Evolutionary conservation across 768 basidiomycete genomes (phyloP).

Genomic region (Pulveroboletus ravenelii): DNA sequence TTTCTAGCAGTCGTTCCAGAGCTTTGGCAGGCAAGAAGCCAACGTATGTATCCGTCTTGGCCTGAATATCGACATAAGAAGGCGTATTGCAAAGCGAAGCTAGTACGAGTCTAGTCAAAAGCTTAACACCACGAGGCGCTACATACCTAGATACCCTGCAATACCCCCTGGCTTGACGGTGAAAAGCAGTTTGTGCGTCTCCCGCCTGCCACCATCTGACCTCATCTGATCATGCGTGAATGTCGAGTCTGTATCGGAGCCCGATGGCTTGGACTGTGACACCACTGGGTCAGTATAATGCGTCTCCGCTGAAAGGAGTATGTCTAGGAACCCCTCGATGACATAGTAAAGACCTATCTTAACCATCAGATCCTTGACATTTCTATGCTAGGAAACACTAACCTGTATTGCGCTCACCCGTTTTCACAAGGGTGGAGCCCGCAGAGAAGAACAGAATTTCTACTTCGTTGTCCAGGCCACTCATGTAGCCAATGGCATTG

Average conservation of each 20-base stretch:
- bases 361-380: not conserved
- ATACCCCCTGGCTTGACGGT: conserved; percentile 97
- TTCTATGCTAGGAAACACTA: conserved; percentile 6
- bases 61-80: conserved; percentile 94
- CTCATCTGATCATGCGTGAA: conserved; percentile 30
- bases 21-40: conserved; percentile 89
- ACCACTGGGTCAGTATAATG: conserved; percentile 2
- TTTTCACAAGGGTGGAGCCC: conserved; percentile 79
- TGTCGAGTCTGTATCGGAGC: conserved; percentile 36
- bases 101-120: conserved; percentile 25
- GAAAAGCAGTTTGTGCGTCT: conserved; percentile 70
- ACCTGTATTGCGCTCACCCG: conserved; percentile 89
- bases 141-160: conserved; percentile 86
- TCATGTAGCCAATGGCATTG: conserved; percentile 53
- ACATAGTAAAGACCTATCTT: conserved; percentile 80
- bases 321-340: conserved; percentile 94
- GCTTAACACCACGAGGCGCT: not conserved
- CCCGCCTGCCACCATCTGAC: conserved; percentile 28
- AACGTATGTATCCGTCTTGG: conserved; percentile 98
- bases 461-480: conserved; percentile 91
- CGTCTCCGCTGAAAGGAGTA: conserved; percentile 55
- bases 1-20: conserved; percentile 85
- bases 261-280: conserved; percentile 16
- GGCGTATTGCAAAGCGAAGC: conserved; percentile 88
- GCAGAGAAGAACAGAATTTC: conserved; percentile 92